Evolutionary conservation across 257 asterid genomes (phyloP).

Genomic region (Haberlea rhodopensis): DNA sequence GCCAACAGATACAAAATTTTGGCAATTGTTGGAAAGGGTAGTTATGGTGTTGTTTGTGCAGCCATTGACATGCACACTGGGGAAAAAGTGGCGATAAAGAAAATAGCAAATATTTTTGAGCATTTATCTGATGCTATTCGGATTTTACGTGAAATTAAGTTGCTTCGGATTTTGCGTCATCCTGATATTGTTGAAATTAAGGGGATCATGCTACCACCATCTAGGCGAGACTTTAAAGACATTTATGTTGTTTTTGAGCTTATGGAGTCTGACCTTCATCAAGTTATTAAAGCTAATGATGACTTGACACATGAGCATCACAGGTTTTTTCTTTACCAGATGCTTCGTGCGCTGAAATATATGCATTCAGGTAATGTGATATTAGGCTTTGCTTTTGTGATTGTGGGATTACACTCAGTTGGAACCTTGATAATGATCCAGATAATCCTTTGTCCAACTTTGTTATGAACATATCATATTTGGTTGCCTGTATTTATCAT

Average conservation of each 20-base stretch:
- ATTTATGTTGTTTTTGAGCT: conserved; percentile 89
- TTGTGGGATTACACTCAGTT: background rate
- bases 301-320: conserved; percentile 63
- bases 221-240: conserved; percentile 92
- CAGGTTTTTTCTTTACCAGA: conserved; percentile 61
- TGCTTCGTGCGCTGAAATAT: conserved; percentile 63
- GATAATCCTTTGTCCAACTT: background rate
- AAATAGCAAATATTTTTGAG: conserved; percentile 89
- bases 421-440: background rate
- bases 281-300: conserved; percentile 76
- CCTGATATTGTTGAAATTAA: conserved; percentile 96
- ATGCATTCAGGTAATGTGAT: conserved; percentile 53
- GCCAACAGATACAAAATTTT: conserved; percentile 87
- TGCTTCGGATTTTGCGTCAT: conserved; percentile 93
- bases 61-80: conserved; percentile 87
- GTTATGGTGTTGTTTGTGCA: conserved; percentile 96
- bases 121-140: conserved; percentile 98
- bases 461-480: background rate
- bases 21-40: conserved; percentile 97
- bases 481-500: background rate
- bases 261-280: conserved; percentile 97
- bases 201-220: conserved; percentile 90
- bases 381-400: conserved; percentile 5
- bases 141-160: conserved; percentile 91
- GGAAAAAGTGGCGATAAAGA: conserved; percentile 92